Base-by-base conservation (phyloP, 2,329 filamentous ascomycete genomes). In the Aspergillus udagawae region DNA sequence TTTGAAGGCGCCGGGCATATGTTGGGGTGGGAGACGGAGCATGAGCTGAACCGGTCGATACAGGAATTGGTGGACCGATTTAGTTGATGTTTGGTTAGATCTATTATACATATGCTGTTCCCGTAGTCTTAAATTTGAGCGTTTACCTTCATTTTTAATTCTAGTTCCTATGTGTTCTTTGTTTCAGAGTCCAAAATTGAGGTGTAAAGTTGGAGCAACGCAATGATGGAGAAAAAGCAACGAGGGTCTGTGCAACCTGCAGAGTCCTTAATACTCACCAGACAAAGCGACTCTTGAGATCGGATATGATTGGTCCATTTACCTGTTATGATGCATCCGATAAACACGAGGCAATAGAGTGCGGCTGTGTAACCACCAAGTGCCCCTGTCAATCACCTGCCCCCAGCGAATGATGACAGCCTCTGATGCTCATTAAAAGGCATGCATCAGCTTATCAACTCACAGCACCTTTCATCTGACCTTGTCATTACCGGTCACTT, bases 1-100 rank as follows among this genome's bases (percentile, higher is more conserved):
- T 79, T 87, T n/a, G 85, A 91, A 60, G 88, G 83, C 0, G 82
- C 86, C 72, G 91, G 90, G 0, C 92, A 96, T 73, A 89, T 88
- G 38, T 80, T 91, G 27, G 80, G 89, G 5, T 82, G 89, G 66
- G 90, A 96, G 78, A 82, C 85, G 70, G 79, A 84, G 58, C 70
- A 79, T 48, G 91, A 90, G 80, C 87, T 92, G 67, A 86, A 90
- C 64, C 72, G 74, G 51, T 75, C 87, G 66, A 66, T 93, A 51
- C 84, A 83, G 63, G 82, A 80, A 38, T 79, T 89, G 57, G 73
- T 80, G 12, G 77, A 79, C 49, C 83, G 51, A 44, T 63, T 55
- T 27, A 55, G 49, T 29, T 55, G 53, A 53, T 9, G 5, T 7
- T 17, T 38, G 32, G 1, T 38, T 38, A 38, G 32, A 38, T 17